These are phyloP conservation scores for Hypomontagnella submonticulosa DNA, from an alignment of 495 filamentous ascomycete genomes.

Conservation along the genomic window DNA sequence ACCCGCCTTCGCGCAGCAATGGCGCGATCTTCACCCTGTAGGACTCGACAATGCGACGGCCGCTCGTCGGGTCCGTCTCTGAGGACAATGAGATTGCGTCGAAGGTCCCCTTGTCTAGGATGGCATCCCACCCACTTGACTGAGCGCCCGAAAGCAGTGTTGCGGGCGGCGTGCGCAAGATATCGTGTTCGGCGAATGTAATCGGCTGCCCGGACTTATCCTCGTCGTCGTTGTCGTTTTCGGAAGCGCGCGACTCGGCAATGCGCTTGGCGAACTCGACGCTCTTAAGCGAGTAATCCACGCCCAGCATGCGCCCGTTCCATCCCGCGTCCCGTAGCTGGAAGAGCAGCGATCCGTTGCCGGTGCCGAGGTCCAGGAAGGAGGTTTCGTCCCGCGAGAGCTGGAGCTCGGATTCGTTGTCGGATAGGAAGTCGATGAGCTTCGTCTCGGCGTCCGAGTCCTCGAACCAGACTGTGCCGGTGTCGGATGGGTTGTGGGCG, in stretches of 20 bases:
- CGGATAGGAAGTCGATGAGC: constrained; percentile 65
- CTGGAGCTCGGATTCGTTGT: constrained; percentile 28
- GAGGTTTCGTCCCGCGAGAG: constrained; percentile 28
- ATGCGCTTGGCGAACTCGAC: constrained; percentile 73
- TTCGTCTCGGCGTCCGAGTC: constrained; percentile 74
- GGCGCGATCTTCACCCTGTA: constrained; percentile 74
- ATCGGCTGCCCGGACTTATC: constrained; percentile 49
- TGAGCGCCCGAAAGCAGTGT: constrained; percentile 53
- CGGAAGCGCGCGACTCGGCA: constrained; percentile 33
- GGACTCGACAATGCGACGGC: constrained; percentile 71
- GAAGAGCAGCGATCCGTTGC: constrained; percentile 91
- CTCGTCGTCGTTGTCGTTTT: no score
- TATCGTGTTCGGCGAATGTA: constrained; percentile 80
- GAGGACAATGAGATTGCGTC: constrained; percentile 85
- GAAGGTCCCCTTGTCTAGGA: constrained; percentile 97
- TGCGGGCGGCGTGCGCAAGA: constrained; percentile 63
- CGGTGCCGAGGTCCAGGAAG: constrained; percentile 84
- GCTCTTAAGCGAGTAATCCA: constrained; percentile 79
- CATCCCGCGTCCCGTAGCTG: constrained; percentile 68
- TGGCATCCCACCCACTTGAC: constrained; percentile 69
- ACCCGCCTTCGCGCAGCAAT: constrained; percentile 74
- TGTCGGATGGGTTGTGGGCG: constrained; percentile 67
- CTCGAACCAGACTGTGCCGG: constrained; percentile 80
- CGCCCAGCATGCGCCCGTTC: constrained; percentile 77
- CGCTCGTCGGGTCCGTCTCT: constrained; percentile 58